Conservation (phyloP, 768 basidiomycete species). For the Tylopilus sp. region DNA sequence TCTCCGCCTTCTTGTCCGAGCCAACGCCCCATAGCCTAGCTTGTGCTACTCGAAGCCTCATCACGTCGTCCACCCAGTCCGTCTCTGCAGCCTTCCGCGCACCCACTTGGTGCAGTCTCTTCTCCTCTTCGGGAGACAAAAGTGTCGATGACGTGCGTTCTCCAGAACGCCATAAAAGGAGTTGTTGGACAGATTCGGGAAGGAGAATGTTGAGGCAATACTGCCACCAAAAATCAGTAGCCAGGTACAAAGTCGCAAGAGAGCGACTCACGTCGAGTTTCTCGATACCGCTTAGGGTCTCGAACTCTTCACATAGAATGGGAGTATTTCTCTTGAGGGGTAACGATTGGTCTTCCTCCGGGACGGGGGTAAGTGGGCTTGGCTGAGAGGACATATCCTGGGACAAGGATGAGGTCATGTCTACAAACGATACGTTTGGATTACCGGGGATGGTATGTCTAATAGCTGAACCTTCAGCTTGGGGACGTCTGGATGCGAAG, state of each 20-base stretch:
- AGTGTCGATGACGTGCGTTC: conserved; percentile 49
- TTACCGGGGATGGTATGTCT: conserved; percentile 12
- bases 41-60: conserved; percentile 36
- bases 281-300: conserved; percentile 41
- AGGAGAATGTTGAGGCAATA: conserved; percentile 72
- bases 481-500: conserved; percentile 23
- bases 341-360: conserved; percentile 7
- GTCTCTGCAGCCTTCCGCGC: conserved; percentile 45
- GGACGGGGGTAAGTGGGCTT: conserved; percentile 20
- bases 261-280: conserved; percentile 47
- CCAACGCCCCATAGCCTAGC: conserved; percentile 38
- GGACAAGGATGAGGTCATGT: neutral
- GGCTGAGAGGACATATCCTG: conserved; percentile 20
- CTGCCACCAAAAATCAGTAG: conserved; percentile 35
- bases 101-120: conserved; percentile 48
- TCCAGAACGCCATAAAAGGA: conserved; percentile 70
- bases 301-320: conserved; percentile 41
- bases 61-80: conserved; percentile 70
- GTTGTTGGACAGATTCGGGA: conserved; percentile 67
- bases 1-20: conserved; percentile 27
- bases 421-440: neutral
- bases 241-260: neutral
- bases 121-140: conserved; percentile 53
- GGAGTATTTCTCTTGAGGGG: conserved; percentile 13
- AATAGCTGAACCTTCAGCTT: conserved; percentile 12